Evolutionary conservation across 331 rosid genomes (phyloP).

Genomic region (Quercus tomentella): DNA sequence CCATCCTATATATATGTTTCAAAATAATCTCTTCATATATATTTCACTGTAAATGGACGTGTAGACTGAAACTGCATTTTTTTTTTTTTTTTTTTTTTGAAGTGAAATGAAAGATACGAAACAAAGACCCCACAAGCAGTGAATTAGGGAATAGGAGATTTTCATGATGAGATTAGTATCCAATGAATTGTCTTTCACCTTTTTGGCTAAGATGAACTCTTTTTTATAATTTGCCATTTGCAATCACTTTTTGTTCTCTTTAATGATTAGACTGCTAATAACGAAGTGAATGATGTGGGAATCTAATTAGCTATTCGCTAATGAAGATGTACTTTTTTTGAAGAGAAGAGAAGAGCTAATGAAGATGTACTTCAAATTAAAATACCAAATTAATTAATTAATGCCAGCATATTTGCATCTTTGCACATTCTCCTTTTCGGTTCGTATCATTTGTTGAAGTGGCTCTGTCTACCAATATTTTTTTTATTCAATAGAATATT

Average conservation of each 20-base stretch:
- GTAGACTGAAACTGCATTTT: neutral
- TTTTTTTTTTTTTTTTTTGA: neutral
- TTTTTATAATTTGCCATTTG: neutral
- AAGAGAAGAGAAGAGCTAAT: too few relatives aligned
- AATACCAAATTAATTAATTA: too few relatives aligned
- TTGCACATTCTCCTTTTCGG: too few relatives aligned
- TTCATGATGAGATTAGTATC: slow-evolving; percentile 10
- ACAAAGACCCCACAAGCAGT: slow-evolving; percentile 14
- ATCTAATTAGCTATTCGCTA: neutral
- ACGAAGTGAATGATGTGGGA: neutral
- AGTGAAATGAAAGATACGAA: neutral
- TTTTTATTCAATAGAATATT: too few relatives aligned
- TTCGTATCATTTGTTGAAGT: too few relatives aligned
- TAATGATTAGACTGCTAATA: neutral
- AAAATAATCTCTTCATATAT: neutral
- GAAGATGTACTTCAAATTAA: neutral
- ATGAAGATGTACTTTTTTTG: neutral
- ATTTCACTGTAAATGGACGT: neutral
- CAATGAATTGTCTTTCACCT: neutral
- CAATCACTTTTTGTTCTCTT: neutral
- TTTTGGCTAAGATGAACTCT: neutral
- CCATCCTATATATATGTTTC: neutral
- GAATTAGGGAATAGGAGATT: neutral
- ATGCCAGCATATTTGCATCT: too few relatives aligned
- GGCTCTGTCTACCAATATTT: too few relatives aligned